Conservation (phyloP, 306 rosid genomes). For the Dalbergia cochinchinensis region DNA sequence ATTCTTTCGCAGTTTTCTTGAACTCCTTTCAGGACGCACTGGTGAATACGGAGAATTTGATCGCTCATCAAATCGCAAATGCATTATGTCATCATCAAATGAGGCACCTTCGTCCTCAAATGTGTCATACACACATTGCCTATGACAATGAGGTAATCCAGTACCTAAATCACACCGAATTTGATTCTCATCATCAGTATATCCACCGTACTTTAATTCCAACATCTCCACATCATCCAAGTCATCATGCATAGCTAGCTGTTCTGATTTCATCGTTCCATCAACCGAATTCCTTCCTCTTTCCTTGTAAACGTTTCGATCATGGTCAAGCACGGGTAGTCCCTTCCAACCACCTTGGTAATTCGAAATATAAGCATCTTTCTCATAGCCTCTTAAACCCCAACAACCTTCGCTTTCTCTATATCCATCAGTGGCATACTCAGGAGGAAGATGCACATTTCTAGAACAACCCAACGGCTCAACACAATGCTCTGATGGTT, state of each 20-base stretch:
- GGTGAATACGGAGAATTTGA: not conserved
- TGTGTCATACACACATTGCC: conserved; percentile 10
- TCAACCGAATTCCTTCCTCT: not conserved
- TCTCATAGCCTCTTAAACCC: not conserved
- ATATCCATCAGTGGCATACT: not conserved
- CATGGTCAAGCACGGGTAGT: conserved; percentile 26
- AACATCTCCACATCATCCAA: not conserved
- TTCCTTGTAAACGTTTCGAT: conserved; percentile 30
- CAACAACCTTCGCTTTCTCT: not conserved
- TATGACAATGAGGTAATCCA: not conserved
- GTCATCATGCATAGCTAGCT: conserved; percentile 16
- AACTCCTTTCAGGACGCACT: conserved; percentile 1
- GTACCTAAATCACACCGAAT: not conserved
- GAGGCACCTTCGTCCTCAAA: not conserved
- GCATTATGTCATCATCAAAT: not conserved
- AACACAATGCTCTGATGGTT: not conserved
- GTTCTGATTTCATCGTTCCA: not conserved
- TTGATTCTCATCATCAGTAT: not conserved
- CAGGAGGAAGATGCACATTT: not conserved
- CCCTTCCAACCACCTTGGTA: conserved; percentile 4
- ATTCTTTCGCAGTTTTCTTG: not conserved
- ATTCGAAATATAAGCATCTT: conserved; percentile 14
- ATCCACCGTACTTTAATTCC: not conserved
- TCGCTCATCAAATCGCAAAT: not conserved
- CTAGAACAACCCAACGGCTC: not conserved